Evolutionary conservation across 768 basidiomycete genomes (phyloP).

Genomic region (Kwoniella sp.): DNA sequence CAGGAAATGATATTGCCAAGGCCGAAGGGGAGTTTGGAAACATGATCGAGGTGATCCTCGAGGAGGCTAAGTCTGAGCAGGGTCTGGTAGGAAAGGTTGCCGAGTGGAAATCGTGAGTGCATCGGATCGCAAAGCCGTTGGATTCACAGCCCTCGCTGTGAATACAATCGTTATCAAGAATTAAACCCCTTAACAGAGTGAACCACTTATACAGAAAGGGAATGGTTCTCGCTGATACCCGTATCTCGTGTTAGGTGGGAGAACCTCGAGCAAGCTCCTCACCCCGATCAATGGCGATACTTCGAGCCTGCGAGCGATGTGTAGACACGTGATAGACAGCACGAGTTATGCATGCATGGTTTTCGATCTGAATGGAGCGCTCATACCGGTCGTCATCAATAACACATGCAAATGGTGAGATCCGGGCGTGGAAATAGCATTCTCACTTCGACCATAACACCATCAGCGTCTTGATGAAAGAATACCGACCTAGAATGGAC

Average conservation of each 20-base stretch:
- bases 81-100: conserved; percentile 75
- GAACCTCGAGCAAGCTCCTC: conserved; percentile 75
- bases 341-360: background rate
- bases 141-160: no score
- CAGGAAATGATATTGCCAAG: conserved; percentile 65
- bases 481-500: no score
- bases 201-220: no score
- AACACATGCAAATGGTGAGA: no score
- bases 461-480: no score
- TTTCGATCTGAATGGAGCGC: background rate
- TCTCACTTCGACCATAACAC: no score
- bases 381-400: no score
- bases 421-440: no score
- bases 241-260: conserved; percentile 70
- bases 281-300: conserved; percentile 76
- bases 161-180: no score
- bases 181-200: no score
- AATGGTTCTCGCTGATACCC: background rate
- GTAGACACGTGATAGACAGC: background rate
- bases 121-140: no score
- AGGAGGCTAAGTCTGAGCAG: conserved; percentile 80
- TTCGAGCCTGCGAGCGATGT: conserved; percentile 44
- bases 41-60: conserved; percentile 81
- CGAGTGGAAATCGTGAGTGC: conserved; percentile 93
- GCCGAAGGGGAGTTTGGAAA: conserved; percentile 81